Evolutionary conservation across 768 basidiomycete species (phyloP), one percentile per base, ranked within the genome.

Genomic region (Naganishia randhawae): DNA sequence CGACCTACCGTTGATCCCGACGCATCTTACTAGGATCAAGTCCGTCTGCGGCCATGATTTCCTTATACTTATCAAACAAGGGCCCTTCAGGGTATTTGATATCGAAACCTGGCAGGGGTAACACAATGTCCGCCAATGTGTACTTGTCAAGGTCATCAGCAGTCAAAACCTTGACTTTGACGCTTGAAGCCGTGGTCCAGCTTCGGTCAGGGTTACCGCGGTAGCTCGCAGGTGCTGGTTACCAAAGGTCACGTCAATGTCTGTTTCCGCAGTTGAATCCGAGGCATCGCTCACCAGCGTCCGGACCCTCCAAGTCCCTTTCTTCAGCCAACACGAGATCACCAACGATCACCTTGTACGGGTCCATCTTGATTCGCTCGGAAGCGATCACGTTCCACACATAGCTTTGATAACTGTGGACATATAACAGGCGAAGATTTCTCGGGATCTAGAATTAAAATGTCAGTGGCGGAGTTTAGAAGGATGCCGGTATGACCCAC

Each of bases 311-410:
- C 39, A 80, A 76, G 22, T 71, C 73, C 48, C 68, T 74, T 13
- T 66, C 73, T 41, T 70, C 65, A 54, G 89, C 90, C 71, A 88
- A 89, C 17, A 98, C 91, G n/a, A 98, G 83, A 77, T 99, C 96
- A 0, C 96, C 96, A 7, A 86, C 86, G 51, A 93, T 84, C 1
- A 91, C 87, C 69, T 85, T 55, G 84, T 61, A 88, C 85, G 61
- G 84, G 81, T 33, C 94, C 54, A 84, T 83, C 68, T 86, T 87
- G 74, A 98, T 87, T 14, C 96, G 89, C 80, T 97, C 92, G 3
- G 94, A 97, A 45, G 94, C 91, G 66, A 97, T 88, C 53, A 92
- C 87, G 80, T 99, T 99, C 95, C 95, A 99, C 37, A 98, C 88
- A 74, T 97, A 99, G 17, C 91, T 94, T 79, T 99, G 96, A 78